phyloP scores from a whole-genome alignment of 495 filamentous ascomycete species.

The Aspergillus saccharolyticus region DNA sequence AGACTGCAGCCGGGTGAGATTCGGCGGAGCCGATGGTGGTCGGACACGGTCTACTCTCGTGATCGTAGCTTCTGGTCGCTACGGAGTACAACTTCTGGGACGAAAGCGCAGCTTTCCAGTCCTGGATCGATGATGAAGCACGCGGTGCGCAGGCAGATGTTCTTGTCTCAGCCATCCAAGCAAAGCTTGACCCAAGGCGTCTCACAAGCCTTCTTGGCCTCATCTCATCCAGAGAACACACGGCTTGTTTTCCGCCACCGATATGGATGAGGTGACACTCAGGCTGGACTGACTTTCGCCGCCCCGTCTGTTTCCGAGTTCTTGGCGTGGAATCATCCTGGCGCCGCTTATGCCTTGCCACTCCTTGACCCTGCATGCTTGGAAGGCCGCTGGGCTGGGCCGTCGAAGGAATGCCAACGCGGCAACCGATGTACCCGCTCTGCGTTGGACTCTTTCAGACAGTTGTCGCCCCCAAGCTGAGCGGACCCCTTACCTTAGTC shows the following conservation, averaged over 20 bases:
- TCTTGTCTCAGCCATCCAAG: neutral
- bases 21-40: neutral
- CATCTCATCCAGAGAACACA: neutral
- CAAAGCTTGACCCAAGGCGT: neutral
- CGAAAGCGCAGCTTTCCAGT: neutral
- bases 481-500: neutral
- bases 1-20: neutral
- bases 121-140: neutral
- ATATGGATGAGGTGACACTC: neutral
- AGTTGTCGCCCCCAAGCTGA: neutral
- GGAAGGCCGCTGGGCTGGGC: neutral
- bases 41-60: neutral
- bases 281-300: neutral
- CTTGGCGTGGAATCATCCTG: neutral
- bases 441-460: neutral
- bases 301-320: neutral
- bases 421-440: neutral
- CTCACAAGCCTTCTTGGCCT: neutral
- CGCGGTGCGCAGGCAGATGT: neutral
- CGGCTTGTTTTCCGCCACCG: neutral
- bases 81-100: neutral
- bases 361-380: neutral
- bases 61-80: no score
- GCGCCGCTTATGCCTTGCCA: neutral
- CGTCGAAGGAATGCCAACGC: neutral